phyloP scores from a whole-genome alignment of 805 yeast genomes.

The Debaryomyces castellii region DNA sequence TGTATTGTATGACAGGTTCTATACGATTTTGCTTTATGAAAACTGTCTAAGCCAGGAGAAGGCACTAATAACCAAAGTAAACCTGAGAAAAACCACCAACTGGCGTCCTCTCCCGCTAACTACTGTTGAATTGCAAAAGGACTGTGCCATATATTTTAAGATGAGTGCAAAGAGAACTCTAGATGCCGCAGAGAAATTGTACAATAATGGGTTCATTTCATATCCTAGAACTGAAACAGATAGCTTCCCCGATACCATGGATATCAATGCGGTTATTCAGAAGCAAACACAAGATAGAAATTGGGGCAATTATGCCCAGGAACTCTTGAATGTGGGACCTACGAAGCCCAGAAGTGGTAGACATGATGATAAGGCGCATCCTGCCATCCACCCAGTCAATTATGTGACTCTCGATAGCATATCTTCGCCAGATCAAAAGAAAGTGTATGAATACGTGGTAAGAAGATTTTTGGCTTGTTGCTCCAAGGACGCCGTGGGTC shows the following conservation, averaged over 20 bases:
- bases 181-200: slow-evolving; percentile 76
- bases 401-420: slow-evolving; percentile 34
- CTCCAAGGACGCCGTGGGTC: slow-evolving; percentile 86
- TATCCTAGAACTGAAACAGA: slow-evolving; percentile 99
- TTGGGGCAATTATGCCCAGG: slow-evolving; percentile 75
- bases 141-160: slow-evolving; percentile 72
- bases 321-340: slow-evolving; percentile 43
- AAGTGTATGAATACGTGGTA: slow-evolving; percentile 82
- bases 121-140: slow-evolving; percentile 89
- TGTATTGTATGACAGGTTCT: slow-evolving; percentile 69
- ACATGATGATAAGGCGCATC: slow-evolving; percentile 94
- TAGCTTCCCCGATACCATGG: slow-evolving; percentile 73
- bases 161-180: slow-evolving; percentile 79
- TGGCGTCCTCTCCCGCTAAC: slow-evolving; percentile 89
- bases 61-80: slow-evolving; percentile 53
- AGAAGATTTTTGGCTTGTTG: slow-evolving; percentile 90
- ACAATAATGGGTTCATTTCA: slow-evolving; percentile 82
- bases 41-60: slow-evolving; percentile 52
- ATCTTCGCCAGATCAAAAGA: slow-evolving; percentile 48
- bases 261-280: slow-evolving; percentile 58
- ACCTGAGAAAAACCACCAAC: slow-evolving; percentile 65
- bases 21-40: slow-evolving; percentile 65
- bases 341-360: slow-evolving; percentile 75
- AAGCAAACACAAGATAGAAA: slow-evolving; percentile 53
- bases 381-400: slow-evolving; percentile 91